Percentiles rank a stretch among this genome's conserved stretches.
phyloP scores from a whole-genome alignment of 1,284 basidiomycete genomes.

The Trichosporon sp. region DNA sequence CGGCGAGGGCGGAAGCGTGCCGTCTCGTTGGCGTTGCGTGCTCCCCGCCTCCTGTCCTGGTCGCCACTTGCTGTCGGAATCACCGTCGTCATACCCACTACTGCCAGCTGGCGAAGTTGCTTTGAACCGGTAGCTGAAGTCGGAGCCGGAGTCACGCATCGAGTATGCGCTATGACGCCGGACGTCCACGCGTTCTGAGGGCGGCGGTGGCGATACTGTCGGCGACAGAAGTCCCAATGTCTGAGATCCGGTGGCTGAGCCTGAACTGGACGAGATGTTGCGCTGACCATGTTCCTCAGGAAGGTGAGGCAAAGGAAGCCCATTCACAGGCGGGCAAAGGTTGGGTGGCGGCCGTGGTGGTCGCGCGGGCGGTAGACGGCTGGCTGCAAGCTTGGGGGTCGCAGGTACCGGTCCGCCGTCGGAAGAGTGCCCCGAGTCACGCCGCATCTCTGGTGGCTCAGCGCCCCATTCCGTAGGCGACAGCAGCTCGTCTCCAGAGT shows the following conservation, averaged over 20 bases:
- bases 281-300: background rate
- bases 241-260: background rate
- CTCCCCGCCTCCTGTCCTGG: background rate
- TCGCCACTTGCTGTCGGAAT: background rate
- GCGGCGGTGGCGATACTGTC: background rate
- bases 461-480: background rate
- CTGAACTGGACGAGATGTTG: background rate
- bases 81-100: background rate
- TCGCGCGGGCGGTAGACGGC: background rate
- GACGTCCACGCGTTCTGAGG: background rate
- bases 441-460: slow-evolving; percentile 4
- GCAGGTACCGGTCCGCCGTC: background rate
- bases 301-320: background rate
- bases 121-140: background rate
- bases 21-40: background rate
- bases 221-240: background rate
- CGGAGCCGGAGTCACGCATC: background rate
- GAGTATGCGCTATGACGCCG: background rate
- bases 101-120: background rate
- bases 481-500: background rate
- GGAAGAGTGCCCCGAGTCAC: slow-evolving; percentile 2
- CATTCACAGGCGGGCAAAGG: background rate
- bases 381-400: background rate
- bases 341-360: background rate
- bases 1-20: background rate